Base-by-base conservation (phyloP, 148 eudicot genomes). In the Polygonum maritimum region DNA sequence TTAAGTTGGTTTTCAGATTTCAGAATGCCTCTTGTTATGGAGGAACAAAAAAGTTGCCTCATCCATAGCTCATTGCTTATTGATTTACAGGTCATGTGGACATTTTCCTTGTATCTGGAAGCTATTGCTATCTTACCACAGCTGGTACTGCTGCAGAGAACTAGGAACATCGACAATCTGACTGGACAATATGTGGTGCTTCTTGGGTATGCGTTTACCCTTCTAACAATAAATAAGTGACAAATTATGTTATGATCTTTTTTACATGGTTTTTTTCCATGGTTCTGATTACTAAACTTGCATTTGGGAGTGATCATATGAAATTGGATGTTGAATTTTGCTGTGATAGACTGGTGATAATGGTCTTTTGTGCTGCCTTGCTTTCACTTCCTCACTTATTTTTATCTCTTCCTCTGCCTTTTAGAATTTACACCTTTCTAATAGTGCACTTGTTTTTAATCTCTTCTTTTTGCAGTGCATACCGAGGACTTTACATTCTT, bases 81-180 rank as follows among this genome's bases (percentile, higher is more conserved):
- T 47, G 26, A 69, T 81, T 74, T 79, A 73, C 86, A 95, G 99
- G 91, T 95, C 54, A 83, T 95, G 96, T 95, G 98, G 98, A 81
- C 97, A 74, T 95, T 95, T 85, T 94, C 98, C 57, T 83, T 95
- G 76, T 95, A 73, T 80, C 79, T 95, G 84, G 98, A 95, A 86
- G 97, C 98, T 73, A 92, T 95, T 83, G 98, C 98, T 38, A 95
- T 95, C 79, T 89, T 95, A 83, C 98, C 98, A 60, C 97, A 95
- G 89, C 81, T 95, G 77, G 96, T 95, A 71, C 77, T 95, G 91
- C 77, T 95, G 86, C 98, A 95, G 84, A 90, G 98, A 84, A 92
- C 98, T 78, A 85, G 96, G 83, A 94, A 94, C 80, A 94, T 94
- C 76, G 97, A 94, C 88, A 94, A 94, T 79, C 84, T 94, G 87